Conservation (phyloP, 208 protist species). For the Borovskyia barvae region DNA sequence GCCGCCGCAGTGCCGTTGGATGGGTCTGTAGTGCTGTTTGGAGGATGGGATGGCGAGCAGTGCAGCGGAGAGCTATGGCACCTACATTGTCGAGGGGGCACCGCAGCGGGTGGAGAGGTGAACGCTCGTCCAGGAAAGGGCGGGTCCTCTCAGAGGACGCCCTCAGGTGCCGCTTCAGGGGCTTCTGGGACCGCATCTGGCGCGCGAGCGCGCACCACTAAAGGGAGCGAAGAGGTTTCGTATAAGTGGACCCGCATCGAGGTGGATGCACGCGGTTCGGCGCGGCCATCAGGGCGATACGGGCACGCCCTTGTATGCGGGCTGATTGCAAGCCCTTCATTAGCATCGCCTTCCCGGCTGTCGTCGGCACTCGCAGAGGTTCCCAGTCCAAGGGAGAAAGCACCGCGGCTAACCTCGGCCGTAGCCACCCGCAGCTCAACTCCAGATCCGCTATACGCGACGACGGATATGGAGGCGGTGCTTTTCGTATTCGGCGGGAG, state of each 20-base stretch:
- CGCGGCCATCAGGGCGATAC: slow-evolving; percentile 3
- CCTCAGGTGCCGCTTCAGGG: too few species aligned
- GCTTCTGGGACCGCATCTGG: neutral
- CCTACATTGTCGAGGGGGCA: neutral
- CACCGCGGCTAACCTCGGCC: neutral
- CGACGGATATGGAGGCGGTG: slow-evolving; percentile 16
- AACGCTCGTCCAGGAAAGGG: neutral
- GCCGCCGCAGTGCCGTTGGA: slow-evolving; percentile 2
- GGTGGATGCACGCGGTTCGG: neutral
- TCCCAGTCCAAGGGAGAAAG: too few species aligned
- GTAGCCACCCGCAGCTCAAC: neutral
- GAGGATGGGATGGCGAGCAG: slow-evolving; percentile 7
- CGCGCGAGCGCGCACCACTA: neutral
- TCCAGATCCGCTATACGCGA: neutral
- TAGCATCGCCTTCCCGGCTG: too few species aligned
- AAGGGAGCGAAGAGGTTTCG: neutral
- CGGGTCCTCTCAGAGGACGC: neutral
- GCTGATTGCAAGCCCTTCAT: neutral
- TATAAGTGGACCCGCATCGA: slow-evolving; percentile 4
- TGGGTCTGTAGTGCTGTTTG: slow-evolving; percentile 5
- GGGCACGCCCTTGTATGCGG: slow-evolving; percentile 4
- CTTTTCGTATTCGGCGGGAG: slow-evolving; percentile 66
- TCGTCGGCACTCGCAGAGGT: too few species aligned
- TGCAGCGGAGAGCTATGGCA: slow-evolving; percentile 11
- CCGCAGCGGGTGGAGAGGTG: neutral